phyloP scores from a whole-genome alignment of 805 yeast genomes.

The Spathaspora arborariae region DNA sequence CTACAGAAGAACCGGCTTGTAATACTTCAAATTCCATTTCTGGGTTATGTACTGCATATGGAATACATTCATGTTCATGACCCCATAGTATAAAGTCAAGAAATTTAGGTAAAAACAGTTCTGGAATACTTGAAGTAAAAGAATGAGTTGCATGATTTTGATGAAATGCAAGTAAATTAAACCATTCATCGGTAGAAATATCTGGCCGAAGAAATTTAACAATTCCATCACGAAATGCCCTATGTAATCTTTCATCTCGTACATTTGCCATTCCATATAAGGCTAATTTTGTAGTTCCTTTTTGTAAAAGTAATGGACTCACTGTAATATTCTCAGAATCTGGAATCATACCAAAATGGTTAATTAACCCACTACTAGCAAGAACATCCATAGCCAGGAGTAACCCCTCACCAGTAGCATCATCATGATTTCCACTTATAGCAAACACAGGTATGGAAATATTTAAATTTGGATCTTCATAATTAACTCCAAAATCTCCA shows the following conservation, averaged over 20 bases:
- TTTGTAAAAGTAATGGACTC: constrained; percentile 74
- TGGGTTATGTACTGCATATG: constrained; percentile 58
- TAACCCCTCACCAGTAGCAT: constrained; percentile 82
- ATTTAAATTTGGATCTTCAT: constrained; percentile 87
- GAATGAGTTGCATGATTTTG: constrained; percentile 87
- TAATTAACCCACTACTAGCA: constrained; percentile 75
- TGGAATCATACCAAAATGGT: constrained; percentile 82
- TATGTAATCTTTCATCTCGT: constrained; percentile 80
- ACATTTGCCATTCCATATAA: constrained; percentile 86
- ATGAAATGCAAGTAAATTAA: constrained; percentile 80
- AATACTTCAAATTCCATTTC: constrained; percentile 69
- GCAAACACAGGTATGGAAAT: constrained; percentile 88
- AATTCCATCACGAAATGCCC: constrained; percentile 75
- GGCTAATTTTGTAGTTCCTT: constrained; percentile 79
- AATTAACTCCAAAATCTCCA: constrained; percentile 71
- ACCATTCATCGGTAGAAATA: constrained; percentile 62
- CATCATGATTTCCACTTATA: constrained; percentile 95
- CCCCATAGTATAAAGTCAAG: constrained; percentile 92
- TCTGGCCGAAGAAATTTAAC: constrained; percentile 77
- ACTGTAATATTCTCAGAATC: constrained; percentile 73
- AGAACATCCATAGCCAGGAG: constrained; percentile 84
- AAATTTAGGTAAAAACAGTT: constrained; percentile 74
- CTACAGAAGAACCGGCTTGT: constrained; percentile 93
- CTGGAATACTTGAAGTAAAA: constrained; percentile 80
- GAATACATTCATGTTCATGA: constrained; percentile 93